phyloP scores from a whole-genome alignment of 202 grass and related monocot genomes.

The Panicum virgatum region DNA sequence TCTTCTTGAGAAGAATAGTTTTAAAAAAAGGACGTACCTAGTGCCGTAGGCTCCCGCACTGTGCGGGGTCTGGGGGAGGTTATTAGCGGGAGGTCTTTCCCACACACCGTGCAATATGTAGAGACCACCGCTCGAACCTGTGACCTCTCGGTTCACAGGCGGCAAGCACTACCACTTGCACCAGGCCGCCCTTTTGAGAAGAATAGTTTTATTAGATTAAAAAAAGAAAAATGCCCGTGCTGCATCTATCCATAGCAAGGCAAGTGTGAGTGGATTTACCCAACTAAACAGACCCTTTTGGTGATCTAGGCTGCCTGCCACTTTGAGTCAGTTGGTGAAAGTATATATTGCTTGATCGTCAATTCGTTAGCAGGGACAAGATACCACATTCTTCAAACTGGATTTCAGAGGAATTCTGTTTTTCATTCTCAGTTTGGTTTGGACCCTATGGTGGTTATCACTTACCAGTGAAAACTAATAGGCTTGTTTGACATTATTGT shows the following conservation, averaged over 20 bases:
- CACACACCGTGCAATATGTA: too few species aligned
- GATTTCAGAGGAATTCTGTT: background rate
- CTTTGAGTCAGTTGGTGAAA: conserved; percentile 2
- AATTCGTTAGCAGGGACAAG: background rate
- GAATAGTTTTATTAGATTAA: conserved; percentile 12
- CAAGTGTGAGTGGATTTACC: background rate
- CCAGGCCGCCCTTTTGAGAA: too few species aligned
- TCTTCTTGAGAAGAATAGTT: conserved; percentile 8
- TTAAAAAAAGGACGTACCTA: too few species aligned
- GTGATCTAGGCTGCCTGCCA: background rate
- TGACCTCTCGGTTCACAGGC: too few species aligned
- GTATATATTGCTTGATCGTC: conserved; percentile 15
- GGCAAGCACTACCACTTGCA: too few species aligned
- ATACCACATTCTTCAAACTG: background rate
- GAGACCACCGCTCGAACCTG: too few species aligned
- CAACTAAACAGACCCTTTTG: conserved; percentile 25
- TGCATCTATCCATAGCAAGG: conserved; percentile 5
- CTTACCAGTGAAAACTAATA: background rate
- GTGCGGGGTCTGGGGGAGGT: too few species aligned
- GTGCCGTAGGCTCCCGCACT: too few species aligned
- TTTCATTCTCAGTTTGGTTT: background rate
- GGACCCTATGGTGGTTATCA: background rate
- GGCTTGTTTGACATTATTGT: conserved; percentile 6
- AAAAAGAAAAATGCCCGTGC: background rate
- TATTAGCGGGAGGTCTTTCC: too few species aligned